phyloP scores from a whole-genome alignment of 495 filamentous ascomycete species.

The Aspergillus coremiiformis region DNA sequence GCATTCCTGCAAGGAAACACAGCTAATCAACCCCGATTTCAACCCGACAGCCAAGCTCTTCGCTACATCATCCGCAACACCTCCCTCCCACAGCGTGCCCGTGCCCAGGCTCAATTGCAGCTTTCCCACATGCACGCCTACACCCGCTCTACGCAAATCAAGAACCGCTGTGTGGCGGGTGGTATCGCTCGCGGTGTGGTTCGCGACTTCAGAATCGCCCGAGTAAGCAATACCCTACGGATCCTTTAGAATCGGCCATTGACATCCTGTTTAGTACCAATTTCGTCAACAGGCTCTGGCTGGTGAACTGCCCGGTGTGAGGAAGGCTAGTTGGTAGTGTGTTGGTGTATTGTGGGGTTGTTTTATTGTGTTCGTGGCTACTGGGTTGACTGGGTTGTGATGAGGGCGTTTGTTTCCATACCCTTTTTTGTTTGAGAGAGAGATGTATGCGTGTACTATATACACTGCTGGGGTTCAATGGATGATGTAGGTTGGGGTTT shows the following conservation, averaged over 20 bases:
- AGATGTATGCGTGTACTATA: slow-evolving; percentile 8
- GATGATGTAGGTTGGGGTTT: background rate
- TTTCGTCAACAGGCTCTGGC: slow-evolving; percentile 83
- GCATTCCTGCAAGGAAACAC: background rate
- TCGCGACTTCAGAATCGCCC: slow-evolving; percentile 79
- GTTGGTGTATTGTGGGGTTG: background rate
- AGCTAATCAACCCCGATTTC: background rate
- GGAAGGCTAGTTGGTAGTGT: slow-evolving; percentile 85
- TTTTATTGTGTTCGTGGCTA: slow-evolving; percentile 12
- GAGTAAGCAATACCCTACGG: too few species aligned
- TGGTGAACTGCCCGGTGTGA: slow-evolving; percentile 87
- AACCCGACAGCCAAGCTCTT: slow-evolving; percentile 71
- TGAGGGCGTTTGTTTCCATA: slow-evolving; percentile 25
- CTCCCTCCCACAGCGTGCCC: slow-evolving; percentile 66
- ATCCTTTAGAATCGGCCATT: too few species aligned
- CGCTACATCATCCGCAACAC: slow-evolving; percentile 93
- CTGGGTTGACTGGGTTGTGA: slow-evolving; percentile 19
- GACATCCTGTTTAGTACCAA: slow-evolving; percentile 59
- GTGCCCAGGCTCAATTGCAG: slow-evolving; percentile 86
- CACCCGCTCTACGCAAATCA: slow-evolving; percentile 85
- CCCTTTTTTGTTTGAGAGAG: background rate
- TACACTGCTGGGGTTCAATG: slow-evolving; percentile 5
- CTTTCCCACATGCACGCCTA: slow-evolving; percentile 92
- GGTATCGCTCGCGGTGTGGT: slow-evolving; percentile 82
- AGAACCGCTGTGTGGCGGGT: slow-evolving; percentile 83